These are phyloP conservation scores for Rhododendron mucronatum DNA, from an alignment of 148 eudicot genomes.

Conservation along the genomic window DNA sequence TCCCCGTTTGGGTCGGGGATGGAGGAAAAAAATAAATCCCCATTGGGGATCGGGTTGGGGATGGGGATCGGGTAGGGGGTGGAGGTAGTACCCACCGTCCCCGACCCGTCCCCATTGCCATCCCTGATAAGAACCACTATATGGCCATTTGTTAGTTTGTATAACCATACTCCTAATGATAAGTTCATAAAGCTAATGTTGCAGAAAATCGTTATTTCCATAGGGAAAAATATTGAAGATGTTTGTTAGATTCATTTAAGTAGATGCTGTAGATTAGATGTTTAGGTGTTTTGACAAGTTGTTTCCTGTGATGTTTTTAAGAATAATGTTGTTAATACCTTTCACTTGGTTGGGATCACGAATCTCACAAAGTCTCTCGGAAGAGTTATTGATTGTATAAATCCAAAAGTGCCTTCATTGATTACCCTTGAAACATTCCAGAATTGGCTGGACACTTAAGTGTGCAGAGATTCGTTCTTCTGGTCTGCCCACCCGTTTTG, in stretches of 20 bases:
- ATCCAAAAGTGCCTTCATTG: neutral
- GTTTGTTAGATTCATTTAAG: neutral
- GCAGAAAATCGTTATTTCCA: neutral
- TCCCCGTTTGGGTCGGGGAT: no score
- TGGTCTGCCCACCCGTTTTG: neutral
- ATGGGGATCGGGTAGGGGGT: no score
- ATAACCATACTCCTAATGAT: neutral
- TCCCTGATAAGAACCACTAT: no score
- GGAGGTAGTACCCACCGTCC: no score
- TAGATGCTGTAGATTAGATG: neutral
- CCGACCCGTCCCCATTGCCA: no score
- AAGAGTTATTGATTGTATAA: neutral
- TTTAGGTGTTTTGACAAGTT: neutral
- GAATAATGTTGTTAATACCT: neutral
- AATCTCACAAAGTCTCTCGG: neutral
- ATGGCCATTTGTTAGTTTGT: neutral
- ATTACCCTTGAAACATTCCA: neutral
- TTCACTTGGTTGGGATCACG: neutral
- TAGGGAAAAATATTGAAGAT: neutral
- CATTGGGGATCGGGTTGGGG: no score
- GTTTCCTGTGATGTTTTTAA: neutral
- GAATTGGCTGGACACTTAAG: neutral
- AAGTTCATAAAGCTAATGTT: neutral
- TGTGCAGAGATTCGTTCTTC: neutral
- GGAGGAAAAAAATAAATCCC: no score